Evolutionary conservation across 2,329 filamentous ascomycete genomes (phyloP).

Genomic region (Alternaria viburni): DNA sequence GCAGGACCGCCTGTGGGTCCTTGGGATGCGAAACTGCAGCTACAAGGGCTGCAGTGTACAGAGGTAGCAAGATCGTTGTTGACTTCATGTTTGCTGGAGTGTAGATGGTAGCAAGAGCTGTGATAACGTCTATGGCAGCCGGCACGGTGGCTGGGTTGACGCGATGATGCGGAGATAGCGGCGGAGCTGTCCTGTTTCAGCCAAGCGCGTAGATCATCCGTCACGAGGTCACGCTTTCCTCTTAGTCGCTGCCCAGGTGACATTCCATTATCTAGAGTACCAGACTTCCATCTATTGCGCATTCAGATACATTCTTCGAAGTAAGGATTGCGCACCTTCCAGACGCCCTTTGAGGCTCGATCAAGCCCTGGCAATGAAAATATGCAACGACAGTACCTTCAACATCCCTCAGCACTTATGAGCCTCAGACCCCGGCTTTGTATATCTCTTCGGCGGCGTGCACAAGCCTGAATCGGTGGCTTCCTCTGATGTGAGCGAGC

Average conservation of each 20-base stretch:
- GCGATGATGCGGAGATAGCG: slow-evolving; percentile 14
- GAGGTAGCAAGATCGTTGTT: slow-evolving; percentile 40
- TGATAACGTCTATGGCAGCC: slow-evolving; percentile 3
- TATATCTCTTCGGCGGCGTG: neutral
- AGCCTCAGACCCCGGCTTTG: neutral
- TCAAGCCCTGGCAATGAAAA: too few relatives aligned
- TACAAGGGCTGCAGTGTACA: slow-evolving; percentile 39
- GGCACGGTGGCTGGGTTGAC: slow-evolving; percentile 15
- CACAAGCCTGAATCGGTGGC: neutral
- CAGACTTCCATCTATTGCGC: too few relatives aligned
- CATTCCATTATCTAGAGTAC: too few relatives aligned
- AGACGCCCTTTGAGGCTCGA: too few relatives aligned
- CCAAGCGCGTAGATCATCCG: slow-evolving; percentile 9
- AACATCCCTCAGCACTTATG: neutral
- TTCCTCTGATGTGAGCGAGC: neutral
- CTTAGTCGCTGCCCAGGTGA: neutral
- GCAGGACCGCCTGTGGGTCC: slow-evolving; percentile 36
- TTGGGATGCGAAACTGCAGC: slow-evolving; percentile 35
- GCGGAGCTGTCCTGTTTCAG: slow-evolving; percentile 6
- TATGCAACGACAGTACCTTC: too few relatives aligned
- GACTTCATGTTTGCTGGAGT: slow-evolving; percentile 39
- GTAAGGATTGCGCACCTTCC: too few relatives aligned
- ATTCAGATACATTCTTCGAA: too few relatives aligned
- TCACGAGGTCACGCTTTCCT: slow-evolving; percentile 9
- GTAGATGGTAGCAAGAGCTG: neutral